phyloP scores from a whole-genome alignment of 495 filamentous ascomycete genomes.

The Xylaria palmicola region DNA sequence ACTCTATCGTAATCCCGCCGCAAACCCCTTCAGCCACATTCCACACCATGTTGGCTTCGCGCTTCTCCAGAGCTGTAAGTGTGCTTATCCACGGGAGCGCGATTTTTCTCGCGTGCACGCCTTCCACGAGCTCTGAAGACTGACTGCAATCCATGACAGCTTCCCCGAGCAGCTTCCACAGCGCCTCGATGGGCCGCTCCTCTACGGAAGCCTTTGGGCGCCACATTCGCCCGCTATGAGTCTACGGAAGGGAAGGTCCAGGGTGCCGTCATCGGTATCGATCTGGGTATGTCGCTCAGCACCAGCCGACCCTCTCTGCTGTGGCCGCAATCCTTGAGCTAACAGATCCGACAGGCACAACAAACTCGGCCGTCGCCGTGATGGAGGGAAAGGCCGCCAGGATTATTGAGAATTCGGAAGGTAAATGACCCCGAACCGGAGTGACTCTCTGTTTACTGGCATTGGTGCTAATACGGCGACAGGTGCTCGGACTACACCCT shows the following conservation, averaged over 20 bases:
- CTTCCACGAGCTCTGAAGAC: slow-evolving; percentile 22
- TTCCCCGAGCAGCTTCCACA: slow-evolving; percentile 63
- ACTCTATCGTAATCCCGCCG: slow-evolving; percentile 16
- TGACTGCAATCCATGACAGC: slow-evolving; percentile 44
- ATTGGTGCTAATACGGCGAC: slow-evolving; percentile 8
- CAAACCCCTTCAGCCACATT: slow-evolving; percentile 30
- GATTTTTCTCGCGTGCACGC: slow-evolving; percentile 19
- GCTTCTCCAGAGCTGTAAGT: slow-evolving; percentile 72
- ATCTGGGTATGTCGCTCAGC: slow-evolving; percentile 78
- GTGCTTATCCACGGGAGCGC: slow-evolving; percentile 28
- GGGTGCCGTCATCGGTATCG: slow-evolving; percentile 96
- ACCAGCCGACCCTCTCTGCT: neutral
- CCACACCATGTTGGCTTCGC: slow-evolving; percentile 62
- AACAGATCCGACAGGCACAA: slow-evolving; percentile 65
- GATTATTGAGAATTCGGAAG: slow-evolving; percentile 98
- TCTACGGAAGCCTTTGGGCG: slow-evolving; percentile 46
- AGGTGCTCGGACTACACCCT: slow-evolving; percentile 96
- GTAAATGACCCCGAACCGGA: slow-evolving; percentile 45
- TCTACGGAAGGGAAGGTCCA: slow-evolving; percentile 85
- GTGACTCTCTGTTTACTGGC: neutral
- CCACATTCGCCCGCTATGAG: slow-evolving; percentile 65
- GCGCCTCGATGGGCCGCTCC: slow-evolving; percentile 60
- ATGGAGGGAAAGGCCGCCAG: slow-evolving; percentile 95
- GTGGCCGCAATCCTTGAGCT: slow-evolving; percentile 7
- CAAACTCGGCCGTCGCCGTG: slow-evolving; percentile 95